Evolutionary conservation across 2,329 filamentous ascomycete genomes (phyloP).

Genomic region (Aciculosporium take): DNA sequence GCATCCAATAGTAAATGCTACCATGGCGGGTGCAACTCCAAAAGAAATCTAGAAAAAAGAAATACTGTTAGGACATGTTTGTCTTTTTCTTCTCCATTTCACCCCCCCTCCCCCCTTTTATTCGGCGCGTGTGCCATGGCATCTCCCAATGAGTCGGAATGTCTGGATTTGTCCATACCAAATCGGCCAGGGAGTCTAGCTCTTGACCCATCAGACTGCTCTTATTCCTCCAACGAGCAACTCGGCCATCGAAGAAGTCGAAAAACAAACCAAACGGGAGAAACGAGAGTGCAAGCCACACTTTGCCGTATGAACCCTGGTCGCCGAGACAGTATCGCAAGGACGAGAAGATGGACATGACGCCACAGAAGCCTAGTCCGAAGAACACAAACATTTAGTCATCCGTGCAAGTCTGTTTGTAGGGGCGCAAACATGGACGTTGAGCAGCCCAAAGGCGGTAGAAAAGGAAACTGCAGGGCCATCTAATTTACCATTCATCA

Average conservation of each 20-base stretch:
- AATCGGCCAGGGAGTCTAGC: conserved; percentile 83
- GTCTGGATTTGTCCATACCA: conserved; percentile 43
- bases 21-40: conserved; percentile 74
- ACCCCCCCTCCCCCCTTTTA: neutral
- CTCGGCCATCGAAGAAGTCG: conserved; percentile 94
- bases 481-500: conserved; percentile 50
- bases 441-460: neutral
- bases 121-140: neutral
- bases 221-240: conserved; percentile 93
- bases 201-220: conserved; percentile 97
- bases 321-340: conserved; percentile 80
- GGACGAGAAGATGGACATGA: conserved; percentile 92
- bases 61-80: conserved; percentile 1
- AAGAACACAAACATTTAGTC: neutral
- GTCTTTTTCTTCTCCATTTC: neutral
- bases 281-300: conserved; percentile 74
- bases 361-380: conserved; percentile 57
- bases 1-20: conserved; percentile 78
- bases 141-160: neutral
- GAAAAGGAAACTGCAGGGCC: neutral
- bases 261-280: conserved; percentile 93
- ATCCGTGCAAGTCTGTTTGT: neutral
- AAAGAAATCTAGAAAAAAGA: conserved; percentile 72
- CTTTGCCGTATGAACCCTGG: conserved; percentile 46
- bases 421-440: neutral